phyloP scores from a whole-genome alignment of 768 basidiomycete genomes.

The Amanita fuliginea region DNA sequence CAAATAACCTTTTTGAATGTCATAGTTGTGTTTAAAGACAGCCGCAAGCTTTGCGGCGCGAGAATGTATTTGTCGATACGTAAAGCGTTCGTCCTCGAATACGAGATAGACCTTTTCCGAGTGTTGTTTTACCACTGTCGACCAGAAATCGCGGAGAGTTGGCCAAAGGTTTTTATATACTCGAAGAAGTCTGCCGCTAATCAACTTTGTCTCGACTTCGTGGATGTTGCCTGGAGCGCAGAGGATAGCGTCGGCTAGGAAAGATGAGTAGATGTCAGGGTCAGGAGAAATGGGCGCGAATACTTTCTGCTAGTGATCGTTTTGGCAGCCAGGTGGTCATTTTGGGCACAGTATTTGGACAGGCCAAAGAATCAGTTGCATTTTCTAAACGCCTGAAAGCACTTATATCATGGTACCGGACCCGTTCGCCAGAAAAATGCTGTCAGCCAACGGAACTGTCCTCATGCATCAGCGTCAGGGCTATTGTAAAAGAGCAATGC shows the following conservation, averaged over 20 bases:
- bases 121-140: conserved; percentile 22
- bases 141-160: conserved; percentile 39
- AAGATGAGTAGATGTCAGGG: background rate
- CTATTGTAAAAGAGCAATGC: conserved; percentile 26
- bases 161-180: conserved; percentile 45
- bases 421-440: conserved; percentile 22
- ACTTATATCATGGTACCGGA: conserved; percentile 4
- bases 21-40: conserved; percentile 29
- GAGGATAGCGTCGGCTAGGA: conserved; percentile 24
- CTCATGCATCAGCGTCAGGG: conserved; percentile 23
- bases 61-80: conserved; percentile 27
- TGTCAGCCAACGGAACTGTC: conserved; percentile 28
- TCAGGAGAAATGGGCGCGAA: background rate
- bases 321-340: conserved; percentile 8
- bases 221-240: conserved; percentile 26
- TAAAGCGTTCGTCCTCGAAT: conserved; percentile 34
- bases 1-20: conserved; percentile 32
- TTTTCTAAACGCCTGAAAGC: conserved; percentile 1
- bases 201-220: conserved; percentile 29
- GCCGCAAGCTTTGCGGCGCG: conserved; percentile 25
- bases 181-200: conserved; percentile 33
- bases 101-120: conserved; percentile 33
- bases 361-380: background rate
- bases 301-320: conserved; percentile 13
- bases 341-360: background rate